Evolutionary conservation across 169 alveolate species (phyloP).

Genomic region (Cryptosporidium sp.): DNA sequence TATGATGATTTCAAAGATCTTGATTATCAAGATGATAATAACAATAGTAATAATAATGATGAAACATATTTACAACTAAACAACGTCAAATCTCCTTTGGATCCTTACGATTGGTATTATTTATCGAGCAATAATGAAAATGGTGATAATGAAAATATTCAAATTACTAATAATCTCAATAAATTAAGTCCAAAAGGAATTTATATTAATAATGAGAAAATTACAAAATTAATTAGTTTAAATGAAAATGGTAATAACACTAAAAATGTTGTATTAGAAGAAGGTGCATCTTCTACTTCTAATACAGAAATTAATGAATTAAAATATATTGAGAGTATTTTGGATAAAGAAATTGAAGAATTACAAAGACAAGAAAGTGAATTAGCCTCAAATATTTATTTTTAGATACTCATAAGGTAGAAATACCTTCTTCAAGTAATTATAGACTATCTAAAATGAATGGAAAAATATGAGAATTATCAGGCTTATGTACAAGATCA

Average conservation of each 20-base stretch:
- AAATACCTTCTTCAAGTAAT: not conserved
- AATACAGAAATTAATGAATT: slow-evolving; percentile 11
- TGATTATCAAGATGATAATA: too few relatives aligned
- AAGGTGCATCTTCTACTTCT: not conserved
- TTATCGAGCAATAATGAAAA: not conserved
- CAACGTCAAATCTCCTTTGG: slow-evolving; percentile 8
- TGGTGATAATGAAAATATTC: not conserved
- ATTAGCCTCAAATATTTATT: slow-evolving; percentile 13
- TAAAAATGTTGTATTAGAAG: not conserved
- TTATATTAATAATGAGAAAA: not conserved
- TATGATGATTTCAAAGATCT: not conserved
- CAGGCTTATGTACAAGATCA: slow-evolving; percentile 16
- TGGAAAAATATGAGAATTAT: slow-evolving; percentile 51
- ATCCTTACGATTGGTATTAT: slow-evolving; percentile 72
- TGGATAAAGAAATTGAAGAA: slow-evolving; percentile 67
- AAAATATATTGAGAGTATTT: slow-evolving; percentile 58
- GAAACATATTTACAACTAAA: not conserved
- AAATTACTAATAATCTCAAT: not conserved
- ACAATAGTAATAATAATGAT: not conserved
- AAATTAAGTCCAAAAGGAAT: not conserved
- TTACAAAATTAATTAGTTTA: not conserved
- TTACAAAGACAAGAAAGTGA: slow-evolving; percentile 53
- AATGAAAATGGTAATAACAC: not conserved
- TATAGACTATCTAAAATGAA: slow-evolving; percentile 39
- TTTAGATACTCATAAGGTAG: not conserved